phyloP scores from a whole-genome alignment of 1,139 yeast genomes.

The Blastobotrys capitulatus region DNA sequence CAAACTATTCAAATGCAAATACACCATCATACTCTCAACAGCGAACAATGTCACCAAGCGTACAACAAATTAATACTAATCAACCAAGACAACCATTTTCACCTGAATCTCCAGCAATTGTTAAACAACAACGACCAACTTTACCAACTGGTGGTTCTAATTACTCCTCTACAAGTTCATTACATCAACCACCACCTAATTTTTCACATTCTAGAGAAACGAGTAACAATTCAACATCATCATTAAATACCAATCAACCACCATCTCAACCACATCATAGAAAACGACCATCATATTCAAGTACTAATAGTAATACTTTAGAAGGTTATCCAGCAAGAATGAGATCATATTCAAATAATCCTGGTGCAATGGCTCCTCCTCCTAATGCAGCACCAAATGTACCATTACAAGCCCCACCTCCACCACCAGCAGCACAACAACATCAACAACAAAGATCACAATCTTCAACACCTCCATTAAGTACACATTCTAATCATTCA shows the following conservation, averaged over 20 bases:
- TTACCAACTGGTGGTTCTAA: neutral
- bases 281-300: slow-evolving; percentile 4
- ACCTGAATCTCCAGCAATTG: neutral
- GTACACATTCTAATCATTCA: neutral
- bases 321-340: neutral
- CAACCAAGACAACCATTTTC: neutral
- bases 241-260: neutral
- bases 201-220: neutral
- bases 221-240: neutral
- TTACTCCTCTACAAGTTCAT: neutral
- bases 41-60: neutral
- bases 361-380: slow-evolving; percentile 1
- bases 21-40: neutral
- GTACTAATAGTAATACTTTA: neutral
- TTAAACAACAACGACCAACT: neutral
- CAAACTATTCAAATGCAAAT: neutral
- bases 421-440: neutral
- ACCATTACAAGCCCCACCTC: slow-evolving; percentile 1
- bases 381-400: neutral
- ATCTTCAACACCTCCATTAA: neutral
- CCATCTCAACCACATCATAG: neutral
- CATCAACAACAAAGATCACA: neutral
- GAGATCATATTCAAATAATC: slow-evolving; percentile 2
- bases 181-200: neutral
- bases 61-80: too few species aligned